Evolutionary conservation across 805 yeast species (phyloP).

Genomic region (Saturnispora sekii): DNA sequence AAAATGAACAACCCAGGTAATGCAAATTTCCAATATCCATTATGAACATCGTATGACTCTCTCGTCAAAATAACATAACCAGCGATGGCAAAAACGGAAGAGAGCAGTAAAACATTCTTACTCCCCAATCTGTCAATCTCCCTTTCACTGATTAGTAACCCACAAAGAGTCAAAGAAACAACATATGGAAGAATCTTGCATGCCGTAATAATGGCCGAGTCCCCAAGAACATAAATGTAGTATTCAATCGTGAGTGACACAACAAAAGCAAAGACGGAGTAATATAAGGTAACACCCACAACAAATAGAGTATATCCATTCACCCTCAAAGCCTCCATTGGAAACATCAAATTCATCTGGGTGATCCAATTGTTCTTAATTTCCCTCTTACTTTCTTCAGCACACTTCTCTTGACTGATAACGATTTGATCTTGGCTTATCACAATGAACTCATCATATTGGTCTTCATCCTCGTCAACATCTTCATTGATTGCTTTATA

Average conservation of each 20-base stretch:
- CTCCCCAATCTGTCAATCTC: constrained; percentile 16
- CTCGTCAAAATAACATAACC: constrained; percentile 16
- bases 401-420: too few species aligned
- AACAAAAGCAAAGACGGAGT: constrained; percentile 7
- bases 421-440: too few species aligned
- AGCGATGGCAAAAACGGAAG: constrained; percentile 10
- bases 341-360: constrained; percentile 16
- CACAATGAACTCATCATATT: too few species aligned
- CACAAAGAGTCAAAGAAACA: constrained; percentile 24
- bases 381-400: too few species aligned
- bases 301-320: constrained; percentile 16
- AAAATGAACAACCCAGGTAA: constrained; percentile 18
- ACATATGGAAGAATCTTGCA: constrained; percentile 29
- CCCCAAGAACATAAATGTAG: constrained; percentile 23
- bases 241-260: constrained; percentile 12
- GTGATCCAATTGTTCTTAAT: constrained; percentile 12
- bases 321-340: constrained; percentile 15
- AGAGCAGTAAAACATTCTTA: constrained; percentile 13
- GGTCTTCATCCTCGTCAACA: neutral
- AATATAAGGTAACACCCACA: constrained; percentile 9
- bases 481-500: neutral
- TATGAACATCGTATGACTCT: constrained; percentile 10
- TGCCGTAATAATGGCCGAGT: constrained; percentile 28
- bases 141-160: constrained; percentile 15
- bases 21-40: constrained; percentile 20